Base-by-base conservation (phyloP, 306 rosid species). In the Cucumis melo region DNA sequence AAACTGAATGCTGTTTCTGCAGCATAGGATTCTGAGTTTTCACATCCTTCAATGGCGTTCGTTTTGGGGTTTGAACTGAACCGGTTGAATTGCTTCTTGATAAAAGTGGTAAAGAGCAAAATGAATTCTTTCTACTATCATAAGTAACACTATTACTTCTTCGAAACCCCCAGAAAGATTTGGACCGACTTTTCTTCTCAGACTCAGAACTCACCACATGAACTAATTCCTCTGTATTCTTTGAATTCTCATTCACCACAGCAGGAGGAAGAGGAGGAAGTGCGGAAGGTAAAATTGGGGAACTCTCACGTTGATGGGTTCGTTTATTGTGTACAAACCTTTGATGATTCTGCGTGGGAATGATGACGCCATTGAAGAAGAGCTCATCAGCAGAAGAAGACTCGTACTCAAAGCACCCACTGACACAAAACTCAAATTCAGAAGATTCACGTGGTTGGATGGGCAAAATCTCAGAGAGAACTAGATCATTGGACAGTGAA, bases 311-410 rank as follows among this genome's bases (percentile, higher is more conserved):
- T 46, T 46, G 79, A 62, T 77, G 72, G 61, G 23, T n/a, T 61
- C 10, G 23, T 73, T 55, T 53, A 55, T 17, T 19, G 2, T 29
- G 24, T 48, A 73, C 48, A 68, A 67, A 81, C 39, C 57, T 83
- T 13, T 84, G 78, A 23, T 78, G 85, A n/a, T 80, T 84, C 27
- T 84, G 90, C 46, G 74, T 81, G 1, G 98, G 95, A 83, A 87
- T 89, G 77, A 94, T 89, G 13, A 88, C 59, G 0, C 97, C 98
- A 82, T 91, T 87, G 14, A 86, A 94, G 87, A 94, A 94, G 67
- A 94, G 96, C 80, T 94, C 97, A 81, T 91, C 98, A n/a, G 98
- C 97, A 1, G 95, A 87, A 75, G 91, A 86, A 76, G 93, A 77
- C 51, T 85, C 84, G 39, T 78, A 82, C 38, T 75, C 85, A 55